Evolutionary conservation across 768 basidiomycete genomes (phyloP).

Genomic region (Suillus spraguei): DNA sequence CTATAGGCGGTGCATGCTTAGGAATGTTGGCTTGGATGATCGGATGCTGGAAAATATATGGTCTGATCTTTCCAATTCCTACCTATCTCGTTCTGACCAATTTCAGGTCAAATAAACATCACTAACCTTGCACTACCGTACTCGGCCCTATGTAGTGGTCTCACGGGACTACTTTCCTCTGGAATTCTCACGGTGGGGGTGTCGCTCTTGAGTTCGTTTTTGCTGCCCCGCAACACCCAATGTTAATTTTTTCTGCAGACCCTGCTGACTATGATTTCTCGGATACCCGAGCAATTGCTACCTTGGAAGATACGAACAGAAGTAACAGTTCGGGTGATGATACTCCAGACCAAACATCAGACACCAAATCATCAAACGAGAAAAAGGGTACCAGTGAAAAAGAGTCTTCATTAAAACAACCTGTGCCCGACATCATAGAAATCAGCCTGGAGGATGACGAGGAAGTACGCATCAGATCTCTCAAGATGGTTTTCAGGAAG

Average conservation of each 20-base stretch:
- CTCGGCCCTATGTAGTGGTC: conserved; percentile 41
- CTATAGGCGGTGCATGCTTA: conserved; percentile 41
- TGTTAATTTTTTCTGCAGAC: conserved; percentile 20
- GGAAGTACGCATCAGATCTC: conserved; percentile 18
- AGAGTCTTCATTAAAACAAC: conserved; percentile 1
- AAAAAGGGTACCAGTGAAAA: conserved; percentile 1
- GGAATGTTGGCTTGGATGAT: conserved; percentile 56
- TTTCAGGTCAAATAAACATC: conserved; percentile 37
- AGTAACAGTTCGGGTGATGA: background rate
- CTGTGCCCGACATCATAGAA: conserved; percentile 9
- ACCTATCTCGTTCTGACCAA: background rate
- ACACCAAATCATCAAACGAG: conserved; percentile 22
- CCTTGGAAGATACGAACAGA: conserved; percentile 25
- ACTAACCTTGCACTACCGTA: conserved; percentile 41
- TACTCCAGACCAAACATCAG: background rate
- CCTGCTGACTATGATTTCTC: conserved; percentile 42
- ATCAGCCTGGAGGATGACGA: conserved; percentile 6
- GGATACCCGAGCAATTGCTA: conserved; percentile 37
- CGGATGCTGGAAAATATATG: conserved; percentile 51
- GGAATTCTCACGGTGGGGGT: conserved; percentile 38
- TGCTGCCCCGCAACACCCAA: background rate
- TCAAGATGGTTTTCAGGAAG: conserved; percentile 34
- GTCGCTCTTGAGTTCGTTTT: conserved; percentile 35
- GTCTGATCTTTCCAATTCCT: conserved; percentile 21
- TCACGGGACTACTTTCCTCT: conserved; percentile 40